Conservation (phyloP, 2,329 filamentous ascomycete species). For the Cercospora sesami region DNA sequence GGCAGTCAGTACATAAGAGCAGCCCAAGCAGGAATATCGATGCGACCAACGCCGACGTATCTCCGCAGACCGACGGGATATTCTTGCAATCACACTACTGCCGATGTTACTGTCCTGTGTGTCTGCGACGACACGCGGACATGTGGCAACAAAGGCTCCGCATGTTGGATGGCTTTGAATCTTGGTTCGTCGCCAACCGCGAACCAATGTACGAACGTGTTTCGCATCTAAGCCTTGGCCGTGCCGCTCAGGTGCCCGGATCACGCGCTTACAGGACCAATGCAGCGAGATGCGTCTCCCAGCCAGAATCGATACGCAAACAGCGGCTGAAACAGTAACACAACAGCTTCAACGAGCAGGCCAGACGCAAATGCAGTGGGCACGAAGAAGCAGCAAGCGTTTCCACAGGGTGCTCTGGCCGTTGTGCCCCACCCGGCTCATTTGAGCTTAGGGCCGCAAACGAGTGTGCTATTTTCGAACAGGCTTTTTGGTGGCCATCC, state of each 20-base stretch:
- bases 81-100: neutral
- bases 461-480: constrained; percentile 12
- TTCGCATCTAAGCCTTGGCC: constrained; percentile 8
- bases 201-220: constrained; percentile 1
- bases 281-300: neutral
- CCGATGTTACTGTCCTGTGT: constrained; percentile 1
- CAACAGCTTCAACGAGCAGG: neutral
- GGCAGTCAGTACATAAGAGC: neutral
- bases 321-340: constrained; percentile 8
- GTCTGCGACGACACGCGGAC: constrained; percentile 3
- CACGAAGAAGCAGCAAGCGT: neutral
- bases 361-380: neutral
- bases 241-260: constrained; percentile 1
- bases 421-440: constrained; percentile 10
- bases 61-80: neutral
- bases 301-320: neutral
- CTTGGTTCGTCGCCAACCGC: neutral
- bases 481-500: constrained; percentile 9
- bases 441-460: constrained; percentile 3
- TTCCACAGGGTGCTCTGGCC: constrained; percentile 9
- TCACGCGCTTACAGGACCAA: neutral
- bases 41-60: neutral
- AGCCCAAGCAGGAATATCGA: neutral
- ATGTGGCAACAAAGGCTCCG: constrained; percentile 1
- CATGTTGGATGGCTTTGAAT: constrained; percentile 1